Base-by-base conservation (phyloP, 2,329 filamentous ascomycete species). In the Podosphaera aphanis region DNA sequence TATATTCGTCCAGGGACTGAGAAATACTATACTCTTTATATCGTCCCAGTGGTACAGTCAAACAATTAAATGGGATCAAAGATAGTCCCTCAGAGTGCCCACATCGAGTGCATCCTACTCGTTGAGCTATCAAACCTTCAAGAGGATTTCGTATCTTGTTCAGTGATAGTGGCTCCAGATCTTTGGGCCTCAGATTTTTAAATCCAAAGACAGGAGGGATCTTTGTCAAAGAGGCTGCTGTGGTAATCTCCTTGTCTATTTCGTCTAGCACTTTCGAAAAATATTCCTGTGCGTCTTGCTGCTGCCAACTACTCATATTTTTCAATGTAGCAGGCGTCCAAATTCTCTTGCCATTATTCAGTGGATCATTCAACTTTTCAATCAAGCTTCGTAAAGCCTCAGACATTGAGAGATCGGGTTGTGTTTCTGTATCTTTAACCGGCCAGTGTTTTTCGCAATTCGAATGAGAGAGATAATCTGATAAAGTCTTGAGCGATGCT, bases 261-360 rank as follows among this genome's bases (percentile, higher is more conserved):
- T 86, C 78, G 52, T 88, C 84, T 42, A 94, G 62, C 13, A 98
- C 69, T 56, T 88, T 92, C 15, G 84, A 88, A 56, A 83, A 94
- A 60, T 95, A 98, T 61, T 98, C 90, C 59, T 95, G 90, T 4
- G 90, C 90, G 62, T 98, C 90, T 62, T 98, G 90, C 59, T 95
- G 90, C 53, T 92, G 82, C 74, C 82, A 93, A 25, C 83, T 93
- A 61, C 79, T 88, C 79, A 95, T 92, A 8, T 78, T 86, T 62
- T 93, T 93, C 40, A 94, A 65, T 46, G 79, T 74, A 0, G 71
- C 65, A 0, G 83, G 82, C 5, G 85, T 85, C 83, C 83, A 93
- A 13, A 94, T 66, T 18, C 77, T 79, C 55, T 69, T 71, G 6
- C 83, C 83, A 49, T 83, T 78, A 55, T 85, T 83, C 7, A 68